Evolutionary conservation across 177 flowering plant species (phyloP), one percentile per base, ranked within the genome.

Genomic region (Vitis hybrid): DNA sequence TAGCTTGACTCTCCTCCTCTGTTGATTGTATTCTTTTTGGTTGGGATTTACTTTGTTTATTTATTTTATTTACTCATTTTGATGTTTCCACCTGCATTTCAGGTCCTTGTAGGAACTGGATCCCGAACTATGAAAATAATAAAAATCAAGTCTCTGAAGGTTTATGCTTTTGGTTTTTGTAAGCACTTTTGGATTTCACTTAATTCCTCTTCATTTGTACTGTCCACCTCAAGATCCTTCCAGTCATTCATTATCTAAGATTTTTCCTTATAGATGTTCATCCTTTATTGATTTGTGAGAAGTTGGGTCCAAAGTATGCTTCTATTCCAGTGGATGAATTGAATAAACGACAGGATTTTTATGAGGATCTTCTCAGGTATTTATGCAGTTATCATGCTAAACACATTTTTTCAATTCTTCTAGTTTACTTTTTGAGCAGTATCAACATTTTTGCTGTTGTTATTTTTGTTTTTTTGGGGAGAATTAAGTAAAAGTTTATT

Each of bases 31-130:
- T 39, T 39, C 45, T 13, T 50, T 8, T 65, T 57, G 57, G 12
- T 29, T 59, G 29, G 10, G 5, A n/a, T 61, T n/a, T 45, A 29
- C 6, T 52, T 12, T 10, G 5, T 45, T 10, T 2, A 49, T 51
- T 52, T 20, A 9, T 19, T 15, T 52, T 51, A 18, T 26, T 15
- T 73, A 18, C 10, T 49, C 39, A 11, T 39, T 12, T 22, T 59
- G 45, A 39, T 39, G 45, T 39, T 39, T 39, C n/a, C 51, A 6
- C 5, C 18, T 50, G 18, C 22, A 20, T n/a, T 76, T 77, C 80
- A 95, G 99, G 87, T 95, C 22, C 98, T 95, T 77, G 99, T 95
- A 72, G 99, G 92, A 74, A 91, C 93, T 80, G 99, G 98, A 70
- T 90, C 92, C 31, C 89, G 85, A 82, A 85, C 81, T 12, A 89